Conservation (phyloP, 1,284 basidiomycete species). For the Leccinum fuscescens region DNA sequence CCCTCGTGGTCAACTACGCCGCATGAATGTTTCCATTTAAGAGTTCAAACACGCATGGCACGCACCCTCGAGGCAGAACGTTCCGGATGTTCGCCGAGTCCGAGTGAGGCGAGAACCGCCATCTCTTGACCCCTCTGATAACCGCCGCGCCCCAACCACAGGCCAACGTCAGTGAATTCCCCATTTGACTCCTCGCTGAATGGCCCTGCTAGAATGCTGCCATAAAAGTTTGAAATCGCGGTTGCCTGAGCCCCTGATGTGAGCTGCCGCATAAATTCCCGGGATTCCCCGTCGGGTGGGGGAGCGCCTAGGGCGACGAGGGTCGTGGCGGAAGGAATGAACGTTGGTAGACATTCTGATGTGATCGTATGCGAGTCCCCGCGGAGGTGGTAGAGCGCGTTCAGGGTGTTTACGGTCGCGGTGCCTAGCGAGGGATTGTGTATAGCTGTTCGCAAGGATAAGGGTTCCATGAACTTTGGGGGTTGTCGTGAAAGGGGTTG, state of each 20-base stretch:
- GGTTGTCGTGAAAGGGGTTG: not conserved
- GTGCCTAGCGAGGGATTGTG: not conserved
- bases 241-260: conserved; percentile 38
- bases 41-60: not conserved
- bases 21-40: conserved; percentile 6
- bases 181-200: conserved; percentile 48
- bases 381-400: conserved; percentile 2
- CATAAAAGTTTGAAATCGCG: conserved; percentile 41
- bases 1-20: conserved; percentile 16
- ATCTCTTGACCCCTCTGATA: conserved; percentile 24
- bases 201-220: conserved; percentile 52
- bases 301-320: conserved; percentile 6
- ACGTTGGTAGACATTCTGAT: conserved; percentile 10
- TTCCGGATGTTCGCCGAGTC: conserved; percentile 11
- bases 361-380: not conserved
- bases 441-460: conserved; percentile 5
- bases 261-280: conserved; percentile 29
- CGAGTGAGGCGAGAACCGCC: conserved; percentile 9
- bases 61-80: conserved; percentile 1
- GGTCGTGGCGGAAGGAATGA: conserved; percentile 11
- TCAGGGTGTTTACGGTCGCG: conserved; percentile 11
- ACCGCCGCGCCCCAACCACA: conserved; percentile 47
- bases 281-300: conserved; percentile 6
- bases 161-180: conserved; percentile 50
- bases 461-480: not conserved